phyloP scores from a whole-genome alignment of 2,329 filamentous ascomycete species.

The Trichophyton simii region DNA sequence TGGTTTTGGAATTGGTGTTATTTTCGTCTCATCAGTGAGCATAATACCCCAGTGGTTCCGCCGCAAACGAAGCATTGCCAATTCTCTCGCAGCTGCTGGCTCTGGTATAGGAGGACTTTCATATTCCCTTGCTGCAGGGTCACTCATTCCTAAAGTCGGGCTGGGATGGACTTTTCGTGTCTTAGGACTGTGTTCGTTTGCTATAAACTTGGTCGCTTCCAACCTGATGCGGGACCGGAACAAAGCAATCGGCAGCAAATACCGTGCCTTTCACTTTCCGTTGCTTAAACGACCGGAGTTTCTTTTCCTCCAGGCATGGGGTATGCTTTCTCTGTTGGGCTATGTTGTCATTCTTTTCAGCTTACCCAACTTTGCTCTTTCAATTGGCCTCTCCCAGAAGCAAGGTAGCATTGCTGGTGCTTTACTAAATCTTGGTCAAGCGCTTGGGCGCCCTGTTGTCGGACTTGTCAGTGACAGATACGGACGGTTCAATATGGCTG shows the following conservation, averaged over 20 bases:
- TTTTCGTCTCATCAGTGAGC: conserved; percentile 45
- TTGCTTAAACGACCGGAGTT: conserved; percentile 45
- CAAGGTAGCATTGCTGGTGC: conserved; percentile 52
- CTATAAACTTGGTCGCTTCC: conserved; percentile 41
- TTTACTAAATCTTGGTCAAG: conserved; percentile 51
- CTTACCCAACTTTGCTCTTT: conserved; percentile 49
- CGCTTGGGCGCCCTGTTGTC: conserved; percentile 43
- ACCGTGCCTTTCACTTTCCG: conserved; percentile 41
- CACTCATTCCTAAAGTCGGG: conserved; percentile 45
- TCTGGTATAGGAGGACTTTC: conserved; percentile 48
- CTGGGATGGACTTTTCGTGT: conserved; percentile 51
- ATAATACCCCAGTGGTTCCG: conserved; percentile 53
- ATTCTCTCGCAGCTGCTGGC: conserved; percentile 47
- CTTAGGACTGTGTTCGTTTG: conserved; percentile 43
- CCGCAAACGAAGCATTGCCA: conserved; percentile 45
- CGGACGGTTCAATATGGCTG: conserved; percentile 52
- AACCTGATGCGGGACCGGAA: conserved; percentile 48
- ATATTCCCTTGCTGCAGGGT: conserved; percentile 46
- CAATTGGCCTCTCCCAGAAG: conserved; percentile 45
- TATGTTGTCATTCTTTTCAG: conserved; percentile 55
- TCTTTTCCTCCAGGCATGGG: conserved; percentile 46
- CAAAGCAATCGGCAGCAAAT: conserved; percentile 40
- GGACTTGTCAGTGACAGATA: conserved; percentile 50
- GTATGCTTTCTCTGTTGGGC: conserved; percentile 50
- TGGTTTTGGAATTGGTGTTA: conserved; percentile 50